Evolutionary conservation across 2,329 filamentous ascomycete species (phyloP), one percentile per base, ranked within the genome.

Genomic region (Coniochaeta hoffmannii): DNA sequence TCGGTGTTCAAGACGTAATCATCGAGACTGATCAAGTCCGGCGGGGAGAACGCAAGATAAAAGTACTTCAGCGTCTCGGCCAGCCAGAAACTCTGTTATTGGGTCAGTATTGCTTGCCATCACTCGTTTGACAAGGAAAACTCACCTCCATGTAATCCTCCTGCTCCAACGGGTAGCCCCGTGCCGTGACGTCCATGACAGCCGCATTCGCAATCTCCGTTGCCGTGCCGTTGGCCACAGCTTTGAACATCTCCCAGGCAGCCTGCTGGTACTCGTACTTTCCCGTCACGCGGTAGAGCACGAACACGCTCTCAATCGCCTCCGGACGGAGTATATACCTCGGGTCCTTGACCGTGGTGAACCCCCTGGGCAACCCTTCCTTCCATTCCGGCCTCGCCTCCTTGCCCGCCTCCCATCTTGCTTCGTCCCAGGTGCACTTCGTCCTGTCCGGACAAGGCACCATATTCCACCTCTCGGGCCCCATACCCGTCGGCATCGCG

Each of bases 41-140:
- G 79, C 55, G 87, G 80, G 53, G 81, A 82, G 61, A 89, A 90
- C 28, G 88, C 78, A 55, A 90, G 68, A 61, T 86, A 90, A 57
- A 89, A 89, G 63, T 90, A 89, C 69, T 90, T 90, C 59, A 89
- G 68, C 36, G 86, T 90, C 72, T 90, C 87, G 7, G 83, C 83
- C 62, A 87, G 73, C 85, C 87, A 90, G 65, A 89, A 89, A 53
- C 74, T 77, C 73, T 74, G 49, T 34, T 28, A 6, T 12, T 19
- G 15, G 3, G 50, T 38, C 19, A 53, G 50, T 32, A 1, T 31
- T 22, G 9, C 3, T 14, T 9, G 19, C 34, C 22, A 52, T 30
- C 46, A 53, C 10, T 36, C 68, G 70, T 50, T 68, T 55, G 55
- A 68, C 64, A n/a, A 69, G 54, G 56, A 69, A 64, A 12, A 55